These are phyloP conservation scores for Cordyceps javanica DNA, from an alignment of 2,329 filamentous ascomycete genomes.

Conservation along the genomic window DNA sequence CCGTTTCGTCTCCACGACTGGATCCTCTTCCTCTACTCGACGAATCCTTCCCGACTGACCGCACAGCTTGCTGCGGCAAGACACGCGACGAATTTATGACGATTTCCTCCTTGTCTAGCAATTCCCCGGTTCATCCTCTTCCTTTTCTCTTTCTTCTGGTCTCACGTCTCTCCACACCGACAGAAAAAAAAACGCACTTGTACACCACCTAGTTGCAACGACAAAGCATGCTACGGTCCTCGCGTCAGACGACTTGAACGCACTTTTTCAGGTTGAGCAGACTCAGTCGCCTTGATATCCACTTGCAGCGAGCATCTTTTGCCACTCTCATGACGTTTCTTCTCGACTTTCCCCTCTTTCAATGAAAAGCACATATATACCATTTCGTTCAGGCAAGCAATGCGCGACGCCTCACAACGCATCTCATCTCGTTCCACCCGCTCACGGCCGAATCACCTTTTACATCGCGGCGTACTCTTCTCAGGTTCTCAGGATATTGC, in stretches of 20 bases:
- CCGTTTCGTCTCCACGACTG: slow-evolving; percentile 38
- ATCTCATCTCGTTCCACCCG: background rate
- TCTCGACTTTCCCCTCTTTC: too few relatives aligned
- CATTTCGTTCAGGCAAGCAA: background rate
- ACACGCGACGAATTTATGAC: background rate
- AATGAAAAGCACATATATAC: background rate
- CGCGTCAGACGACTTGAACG: background rate
- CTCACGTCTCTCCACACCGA: background rate
- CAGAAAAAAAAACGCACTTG: background rate
- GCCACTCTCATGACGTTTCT: background rate
- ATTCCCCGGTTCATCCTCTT: background rate
- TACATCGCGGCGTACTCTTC: background rate
- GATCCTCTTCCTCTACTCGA: slow-evolving; percentile 43
- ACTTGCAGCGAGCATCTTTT: background rate
- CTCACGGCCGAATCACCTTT: background rate
- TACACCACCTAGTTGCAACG: background rate
- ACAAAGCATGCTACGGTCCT: background rate
- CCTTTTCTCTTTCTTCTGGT: too few relatives aligned
- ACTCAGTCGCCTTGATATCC: background rate
- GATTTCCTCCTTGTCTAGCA: background rate
- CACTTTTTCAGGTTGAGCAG: background rate
- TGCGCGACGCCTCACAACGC: background rate
- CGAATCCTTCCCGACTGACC: slow-evolving; percentile 42
- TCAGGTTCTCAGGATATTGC: background rate
- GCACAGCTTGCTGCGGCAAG: slow-evolving; percentile 32